phyloP scores from a whole-genome alignment of 2,329 filamentous ascomycete species.

The Colletotrichum musicola region DNA sequence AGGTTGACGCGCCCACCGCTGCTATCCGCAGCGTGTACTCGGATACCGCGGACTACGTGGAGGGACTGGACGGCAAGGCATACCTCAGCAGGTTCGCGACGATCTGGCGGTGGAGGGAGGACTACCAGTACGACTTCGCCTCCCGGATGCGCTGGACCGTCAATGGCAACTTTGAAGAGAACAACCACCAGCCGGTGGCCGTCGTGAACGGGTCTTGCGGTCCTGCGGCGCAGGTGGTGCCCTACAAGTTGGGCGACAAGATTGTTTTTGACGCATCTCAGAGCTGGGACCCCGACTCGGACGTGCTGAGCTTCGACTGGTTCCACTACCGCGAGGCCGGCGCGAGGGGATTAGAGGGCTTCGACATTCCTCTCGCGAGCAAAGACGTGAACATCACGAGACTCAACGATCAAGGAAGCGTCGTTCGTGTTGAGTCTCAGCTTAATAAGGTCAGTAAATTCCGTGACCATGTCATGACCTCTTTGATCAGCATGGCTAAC shows the following conservation, averaged over 20 bases:
- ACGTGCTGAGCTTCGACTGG: conserved; percentile 60
- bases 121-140: conserved; percentile 57
- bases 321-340: conserved; percentile 57
- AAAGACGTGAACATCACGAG: conserved; percentile 46
- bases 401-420: conserved; percentile 35
- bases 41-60: conserved; percentile 45
- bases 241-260: conserved; percentile 49
- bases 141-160: conserved; percentile 55
- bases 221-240: conserved; percentile 50
- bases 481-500: conserved; percentile 21
- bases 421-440: neutral
- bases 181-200: conserved; percentile 60
- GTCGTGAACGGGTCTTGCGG: conserved; percentile 56
- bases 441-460: neutral
- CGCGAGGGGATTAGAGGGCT: conserved; percentile 1
- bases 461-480: neutral
- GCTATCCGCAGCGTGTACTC: conserved; percentile 39
- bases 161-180: conserved; percentile 43
- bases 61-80: conserved; percentile 45
- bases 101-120: conserved; percentile 56
- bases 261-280: conserved; percentile 58
- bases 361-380: conserved; percentile 8
- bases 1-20: conserved; percentile 29
- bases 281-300: conserved; percentile 60
- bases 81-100: conserved; percentile 48